Evolutionary conservation across 2,329 filamentous ascomycete species (phyloP).

Genomic region (Ciborinia camelliae): DNA sequence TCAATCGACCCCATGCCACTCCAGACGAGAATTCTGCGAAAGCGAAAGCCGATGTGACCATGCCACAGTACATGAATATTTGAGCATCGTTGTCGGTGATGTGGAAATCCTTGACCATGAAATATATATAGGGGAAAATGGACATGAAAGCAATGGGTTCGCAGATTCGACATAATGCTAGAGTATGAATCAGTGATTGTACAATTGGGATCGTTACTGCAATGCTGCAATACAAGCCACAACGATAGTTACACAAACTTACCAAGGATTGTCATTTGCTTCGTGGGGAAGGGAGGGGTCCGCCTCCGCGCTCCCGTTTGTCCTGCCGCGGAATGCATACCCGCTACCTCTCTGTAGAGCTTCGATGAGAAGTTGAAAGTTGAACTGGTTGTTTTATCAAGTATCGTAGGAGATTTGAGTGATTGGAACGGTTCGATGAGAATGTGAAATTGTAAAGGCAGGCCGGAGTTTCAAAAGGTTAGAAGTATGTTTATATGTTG

Average conservation of each 20-base stretch:
- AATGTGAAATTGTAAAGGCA: slow-evolving; percentile 1
- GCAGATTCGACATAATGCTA: slow-evolving; percentile 90
- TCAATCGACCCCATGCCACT: slow-evolving; percentile 88
- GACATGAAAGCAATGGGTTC: slow-evolving; percentile 99
- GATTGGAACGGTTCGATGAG: not conserved
- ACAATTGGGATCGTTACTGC: not conserved
- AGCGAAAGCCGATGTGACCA: slow-evolving; percentile 95
- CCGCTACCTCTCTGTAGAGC: slow-evolving; percentile 18
- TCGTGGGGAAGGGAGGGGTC: slow-evolving; percentile 41
- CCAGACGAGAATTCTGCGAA: slow-evolving; percentile 93
- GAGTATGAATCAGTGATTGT: not conserved
- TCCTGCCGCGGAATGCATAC: slow-evolving; percentile 29
- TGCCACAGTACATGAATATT: slow-evolving; percentile 88
- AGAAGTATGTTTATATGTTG: slow-evolving; percentile 11
- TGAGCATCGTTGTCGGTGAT: slow-evolving; percentile 74
- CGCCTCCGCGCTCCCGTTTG: slow-evolving; percentile 36
- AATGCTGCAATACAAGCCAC: not conserved
- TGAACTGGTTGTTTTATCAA: not conserved
- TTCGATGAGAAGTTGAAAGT: slow-evolving; percentile 15
- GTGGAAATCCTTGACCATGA: slow-evolving; percentile 91
- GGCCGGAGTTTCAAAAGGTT: not conserved
- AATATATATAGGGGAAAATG: slow-evolving; percentile 97
- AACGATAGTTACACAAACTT: slow-evolving; percentile 31
- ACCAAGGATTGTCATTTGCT: slow-evolving; percentile 54
- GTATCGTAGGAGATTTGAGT: not conserved